Evolutionary conservation across 2,329 filamentous ascomycete species (phyloP), one percentile per base, ranked within the genome.

Genomic region (Biscogniauxia mediterranea): DNA sequence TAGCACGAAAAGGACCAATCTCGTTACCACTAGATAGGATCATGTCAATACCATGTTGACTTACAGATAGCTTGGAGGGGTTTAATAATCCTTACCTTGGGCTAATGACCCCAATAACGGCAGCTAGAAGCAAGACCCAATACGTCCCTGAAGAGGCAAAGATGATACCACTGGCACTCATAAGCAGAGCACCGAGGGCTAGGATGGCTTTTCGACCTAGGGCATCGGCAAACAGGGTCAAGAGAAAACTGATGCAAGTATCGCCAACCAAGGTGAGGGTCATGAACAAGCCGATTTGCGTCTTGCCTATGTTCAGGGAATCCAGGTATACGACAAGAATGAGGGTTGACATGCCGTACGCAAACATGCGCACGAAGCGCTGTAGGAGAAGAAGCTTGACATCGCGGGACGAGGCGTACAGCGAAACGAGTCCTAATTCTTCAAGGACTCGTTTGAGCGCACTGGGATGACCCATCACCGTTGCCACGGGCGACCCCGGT

Each of bases 241-340:
- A 77, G 21, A 84, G 46, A 60, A 88, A 81, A 68, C 85, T 87
- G 63, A 89, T 82, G 51, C 78, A 69, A 3, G 84, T 80, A 71
- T 89, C 87, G 25, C 86, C 87, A 15, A 79, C 75, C 17, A 89
- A 74, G 0, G 87, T 89, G 64, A 88, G 70, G 0, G 85, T 88
- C 86, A 89, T 89, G 74, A 89, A 89, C 0, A 88, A 73, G 2
- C 86, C 87, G 61, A 85, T 84, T 32, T 75, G 75, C 0, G 80
- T 76, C 61, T 85, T 78, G 1, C 83, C 79, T 51, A 83, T 77
- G 8, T 74, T 77, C 1, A 88, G 76, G 1, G 75, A 77, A 15
- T 77, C 76, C 7, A 89, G 78, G 64, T 83, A 87, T 21, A 81
- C 76, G 11, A 85, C 85, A 5, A 87, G 78, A 59, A 87, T 79